Base-by-base conservation (phyloP, 2,329 filamentous ascomycete species). In the Colletotrichum eleusines region DNA sequence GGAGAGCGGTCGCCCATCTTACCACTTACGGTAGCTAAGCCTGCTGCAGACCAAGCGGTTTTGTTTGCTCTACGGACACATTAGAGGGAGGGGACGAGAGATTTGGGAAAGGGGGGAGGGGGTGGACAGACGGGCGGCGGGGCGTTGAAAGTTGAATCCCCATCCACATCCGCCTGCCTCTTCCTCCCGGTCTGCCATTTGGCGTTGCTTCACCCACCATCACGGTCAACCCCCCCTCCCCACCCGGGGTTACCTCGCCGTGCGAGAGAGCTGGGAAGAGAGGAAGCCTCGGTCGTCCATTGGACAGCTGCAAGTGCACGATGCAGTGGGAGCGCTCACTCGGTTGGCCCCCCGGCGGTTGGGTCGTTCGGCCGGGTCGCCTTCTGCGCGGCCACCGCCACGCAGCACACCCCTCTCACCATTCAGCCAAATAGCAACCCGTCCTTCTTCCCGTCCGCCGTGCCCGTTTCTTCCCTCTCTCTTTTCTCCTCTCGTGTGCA, bases 241-340 rank as follows among this genome's bases (percentile, higher is more conserved):
- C 28, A n/a, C 44, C 58, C 58, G 20, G 31, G 44, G 44, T 61
- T 46, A 38, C 31, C 59, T 62, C 46, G 18, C 31, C 46, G 18
- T 38, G 8, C 31, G 16, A 31, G 28, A n/a, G n/a, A n/a, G 40
- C 20, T 26, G 11, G 58, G 26, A 50, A 40, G 23, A 50, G 46
- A 51, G 46, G 26, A 11, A n/a, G 16, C n/a, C 40, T 55, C 38
- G 5, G 7, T 14, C 33, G 48, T 63, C 66, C 12, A 73, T 73
- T 73, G 72, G 72, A 46, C 60, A 48, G 60, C 59, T 71, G 71
- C 70, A 71, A 51, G 65, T 68, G 63, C 51, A 53, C 20, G 18
- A 57, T 70, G 50, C 68, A 66, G 64, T 71, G 67, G 48, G 62
- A 38, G 59, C 4, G 44, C 31, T 35, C 46, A 8, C 69, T 46